phyloP scores from a whole-genome alignment of 2,329 filamentous ascomycete species.

The Colletotrichum simmondsii region DNA sequence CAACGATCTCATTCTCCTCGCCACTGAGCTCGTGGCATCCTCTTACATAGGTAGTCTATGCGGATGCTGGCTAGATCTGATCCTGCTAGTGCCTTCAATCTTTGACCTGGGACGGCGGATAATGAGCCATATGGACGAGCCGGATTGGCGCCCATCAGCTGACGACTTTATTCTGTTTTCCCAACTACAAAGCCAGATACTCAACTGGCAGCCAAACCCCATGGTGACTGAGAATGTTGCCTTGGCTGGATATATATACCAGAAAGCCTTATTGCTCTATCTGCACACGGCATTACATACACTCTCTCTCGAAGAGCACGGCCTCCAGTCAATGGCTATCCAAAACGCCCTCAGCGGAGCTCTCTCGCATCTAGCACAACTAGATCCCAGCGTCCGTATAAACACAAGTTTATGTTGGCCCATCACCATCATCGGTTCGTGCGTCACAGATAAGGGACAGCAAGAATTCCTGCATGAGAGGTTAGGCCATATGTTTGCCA shows the following conservation, averaged over 20 bases:
- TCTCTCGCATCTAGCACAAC: conserved; percentile 43
- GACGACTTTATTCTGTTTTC: conserved; percentile 57
- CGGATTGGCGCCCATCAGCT: conserved; percentile 40
- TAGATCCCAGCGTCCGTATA: conserved; percentile 46
- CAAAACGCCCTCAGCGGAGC: conserved; percentile 42
- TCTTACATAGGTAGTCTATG: conserved; percentile 50
- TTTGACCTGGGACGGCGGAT: conserved; percentile 56
- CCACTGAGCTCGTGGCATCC: conserved; percentile 41
- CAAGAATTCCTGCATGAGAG: conserved; percentile 48
- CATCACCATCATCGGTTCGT: conserved; percentile 50
- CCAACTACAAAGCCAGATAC: conserved; percentile 53
- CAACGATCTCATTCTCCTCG: conserved; percentile 43
- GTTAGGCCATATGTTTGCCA: conserved; percentile 45
- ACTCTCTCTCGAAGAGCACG: not conserved
- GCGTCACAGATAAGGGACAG: conserved; percentile 46
- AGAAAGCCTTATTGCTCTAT: conserved; percentile 56
- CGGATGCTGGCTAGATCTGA: conserved; percentile 52
- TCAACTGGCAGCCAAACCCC: conserved; percentile 50
- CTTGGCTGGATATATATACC: conserved; percentile 54
- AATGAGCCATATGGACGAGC: conserved; percentile 41
- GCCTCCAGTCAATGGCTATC: not conserved
- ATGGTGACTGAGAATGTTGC: conserved; percentile 48
- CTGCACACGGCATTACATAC: conserved; percentile 40
- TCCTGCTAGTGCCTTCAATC: conserved; percentile 50
- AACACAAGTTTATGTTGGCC: conserved; percentile 55